A percentile compares a stretch with the other conserved stretches of the same genome.
Evolutionary conservation across 805 yeast genomes (phyloP).

Genomic region (Ogataea allantospora): DNA sequence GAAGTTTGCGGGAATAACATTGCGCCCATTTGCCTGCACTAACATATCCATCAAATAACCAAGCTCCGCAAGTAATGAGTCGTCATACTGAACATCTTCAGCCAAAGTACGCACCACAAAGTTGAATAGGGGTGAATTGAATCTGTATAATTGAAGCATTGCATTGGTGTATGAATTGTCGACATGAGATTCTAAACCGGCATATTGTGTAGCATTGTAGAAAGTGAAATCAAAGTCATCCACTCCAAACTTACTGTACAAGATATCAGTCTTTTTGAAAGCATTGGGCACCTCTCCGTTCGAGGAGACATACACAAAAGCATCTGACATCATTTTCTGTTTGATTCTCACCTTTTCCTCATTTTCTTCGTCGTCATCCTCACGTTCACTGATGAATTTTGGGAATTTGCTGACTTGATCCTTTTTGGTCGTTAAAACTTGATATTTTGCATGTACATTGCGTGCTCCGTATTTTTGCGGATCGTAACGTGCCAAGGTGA

Average conservation of each 20-base stretch:
- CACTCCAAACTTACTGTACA: constrained; percentile 87
- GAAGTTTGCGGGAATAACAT: constrained; percentile 81
- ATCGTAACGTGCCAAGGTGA: constrained; percentile 51
- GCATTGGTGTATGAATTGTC: constrained; percentile 79
- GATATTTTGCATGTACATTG: constrained; percentile 45
- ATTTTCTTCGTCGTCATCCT: constrained; percentile 31
- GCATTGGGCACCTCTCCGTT: constrained; percentile 64
- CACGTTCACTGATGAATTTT: constrained; percentile 61
- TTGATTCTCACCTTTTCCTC: constrained; percentile 24
- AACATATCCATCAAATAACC: constrained; percentile 94
- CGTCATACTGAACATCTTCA: constrained; percentile 44
- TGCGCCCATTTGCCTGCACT: constrained; percentile 71
- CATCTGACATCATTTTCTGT: constrained; percentile 18
- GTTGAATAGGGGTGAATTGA: constrained; percentile 71
- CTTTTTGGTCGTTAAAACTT: constrained; percentile 34
- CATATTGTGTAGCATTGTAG: constrained; percentile 67
- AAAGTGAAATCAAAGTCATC: constrained; percentile 89
- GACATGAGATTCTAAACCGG: constrained; percentile 89
- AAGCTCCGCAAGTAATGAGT: constrained; percentile 68
- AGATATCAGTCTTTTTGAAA: constrained; percentile 69
- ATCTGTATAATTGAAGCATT: constrained; percentile 74
- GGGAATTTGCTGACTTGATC: constrained; percentile 35
- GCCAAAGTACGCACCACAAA: constrained; percentile 56
- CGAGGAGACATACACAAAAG: constrained; percentile 33
- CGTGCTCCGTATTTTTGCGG: constrained; percentile 55